Evolutionary conservation across 73 alveolate species (phyloP).

Genomic region (Paraurostyla sp.): DNA sequence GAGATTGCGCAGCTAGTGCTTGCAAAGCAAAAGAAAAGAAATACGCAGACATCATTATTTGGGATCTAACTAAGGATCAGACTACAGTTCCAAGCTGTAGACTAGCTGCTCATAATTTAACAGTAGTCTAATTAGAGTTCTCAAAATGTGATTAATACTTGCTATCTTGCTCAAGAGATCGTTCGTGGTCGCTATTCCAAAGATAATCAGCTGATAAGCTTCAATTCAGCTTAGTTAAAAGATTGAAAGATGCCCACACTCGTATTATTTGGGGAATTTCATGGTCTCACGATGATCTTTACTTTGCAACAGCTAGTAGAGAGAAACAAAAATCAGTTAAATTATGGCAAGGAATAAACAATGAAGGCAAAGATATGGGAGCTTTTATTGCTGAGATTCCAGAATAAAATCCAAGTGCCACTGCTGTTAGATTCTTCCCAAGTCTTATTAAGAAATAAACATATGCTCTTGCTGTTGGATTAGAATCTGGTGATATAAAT

Average conservation of each 20-base stretch:
- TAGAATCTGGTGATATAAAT: slow-evolving; percentile 62
- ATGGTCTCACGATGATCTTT: slow-evolving; percentile 92
- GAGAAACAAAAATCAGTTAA: slow-evolving; percentile 84
- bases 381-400: slow-evolving; percentile 38
- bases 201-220: slow-evolving; percentile 74
- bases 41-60: slow-evolving; percentile 92
- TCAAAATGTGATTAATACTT: slow-evolving; percentile 93
- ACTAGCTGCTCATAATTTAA: slow-evolving; percentile 90
- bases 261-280: slow-evolving; percentile 94
- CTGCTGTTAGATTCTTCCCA: slow-evolving; percentile 69
- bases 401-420: slow-evolving; percentile 35
- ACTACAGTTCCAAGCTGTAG: slow-evolving; percentile 79
- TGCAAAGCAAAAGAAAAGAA: slow-evolving; percentile 93
- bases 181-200: slow-evolving; percentile 86
- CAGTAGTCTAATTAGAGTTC: slow-evolving; percentile 93
- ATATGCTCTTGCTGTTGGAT: slow-evolving; percentile 62
- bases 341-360: slow-evolving; percentile 42
- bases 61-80: slow-evolving; percentile 81
- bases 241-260: slow-evolving; percentile 88
- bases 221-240: slow-evolving; percentile 75
- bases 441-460: background rate
- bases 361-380: background rate
- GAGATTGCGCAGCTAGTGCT: slow-evolving; percentile 94
- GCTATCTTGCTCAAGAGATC: slow-evolving; percentile 93
- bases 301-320: slow-evolving; percentile 95